These are phyloP conservation scores for Ganoderma boninense DNA, from an alignment of 1,284 basidiomycete genomes.

Conservation along the genomic window DNA sequence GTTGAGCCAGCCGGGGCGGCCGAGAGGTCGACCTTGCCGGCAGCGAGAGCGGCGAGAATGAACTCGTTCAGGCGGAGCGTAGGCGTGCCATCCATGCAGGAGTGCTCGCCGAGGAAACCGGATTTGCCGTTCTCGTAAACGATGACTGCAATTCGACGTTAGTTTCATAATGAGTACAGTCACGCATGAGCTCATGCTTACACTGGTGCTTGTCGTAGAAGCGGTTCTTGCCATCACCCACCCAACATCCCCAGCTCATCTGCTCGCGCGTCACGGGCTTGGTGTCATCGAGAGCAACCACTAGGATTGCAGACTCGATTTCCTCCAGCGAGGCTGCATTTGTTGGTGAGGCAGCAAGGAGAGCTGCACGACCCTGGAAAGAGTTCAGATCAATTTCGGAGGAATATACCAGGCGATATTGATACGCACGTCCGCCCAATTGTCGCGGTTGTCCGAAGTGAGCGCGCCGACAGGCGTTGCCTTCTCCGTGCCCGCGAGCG, in stretches of 20 bases:
- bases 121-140: slow-evolving; percentile 95
- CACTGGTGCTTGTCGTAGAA: slow-evolving; percentile 99
- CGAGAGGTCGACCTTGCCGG: slow-evolving; percentile 82
- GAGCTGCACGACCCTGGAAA: slow-evolving; percentile 65
- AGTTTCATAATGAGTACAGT: not conserved
- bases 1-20: slow-evolving; percentile 50
- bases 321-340: slow-evolving; percentile 79
- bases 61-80: slow-evolving; percentile 97
- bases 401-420: not conserved
- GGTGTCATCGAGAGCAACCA: slow-evolving; percentile 88
- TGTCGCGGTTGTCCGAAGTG: slow-evolving; percentile 90
- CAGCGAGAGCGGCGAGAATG: slow-evolving; percentile 80
- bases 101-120: slow-evolving; percentile 91
- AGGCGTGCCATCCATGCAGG: slow-evolving; percentile 96
- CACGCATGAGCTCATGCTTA: slow-evolving; percentile 47
- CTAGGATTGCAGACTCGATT: slow-evolving; percentile 91
- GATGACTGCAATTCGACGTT: slow-evolving; percentile 64
- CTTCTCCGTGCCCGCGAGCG: slow-evolving; percentile 66
- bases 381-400: not conserved
- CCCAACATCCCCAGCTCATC: slow-evolving; percentile 88
- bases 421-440: slow-evolving; percentile 82
- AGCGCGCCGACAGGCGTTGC: slow-evolving; percentile 82
- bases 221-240: slow-evolving; percentile 91
- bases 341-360: slow-evolving; percentile 69
- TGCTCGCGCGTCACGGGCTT: slow-evolving; percentile 85